Evolutionary conservation across 495 filamentous ascomycete species (phyloP), one percentile per base, ranked within the genome.

Genomic region (Haplographium delicatum): DNA sequence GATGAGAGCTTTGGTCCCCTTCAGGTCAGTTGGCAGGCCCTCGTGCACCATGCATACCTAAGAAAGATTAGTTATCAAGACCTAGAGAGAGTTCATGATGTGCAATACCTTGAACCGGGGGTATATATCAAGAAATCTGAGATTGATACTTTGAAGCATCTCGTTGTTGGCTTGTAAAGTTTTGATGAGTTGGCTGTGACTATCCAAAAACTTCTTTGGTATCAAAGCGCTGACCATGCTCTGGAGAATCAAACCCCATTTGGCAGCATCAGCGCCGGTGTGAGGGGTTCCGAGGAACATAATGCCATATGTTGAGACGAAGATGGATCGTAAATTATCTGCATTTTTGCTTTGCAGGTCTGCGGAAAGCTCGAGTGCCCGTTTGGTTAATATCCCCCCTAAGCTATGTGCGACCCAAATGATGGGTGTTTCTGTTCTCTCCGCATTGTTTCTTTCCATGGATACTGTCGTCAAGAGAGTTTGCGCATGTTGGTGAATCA

Each of bases 271-370:
- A 2, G 87, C 80, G 0, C 89, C 89, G 38, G 78, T 83, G 60
- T 95, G 89, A 7, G 89, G 89, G n/a, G 89, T 94, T 16, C 89
- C 89, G 25, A 95, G 73, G 60, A 95, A 95, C 19, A 95, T 73
- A 24, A 94, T 82, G 16, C 85, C 88, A 50, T 85, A 95, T 0
- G 88, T 91, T 2, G 86, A 89, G 7, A 91, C 83, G 55, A 80
- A 89, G 20, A 95, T 81, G 4, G 86, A 88, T 22, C 89, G 80
- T 4, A 86, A 72, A 54, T 89, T 81, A 58, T 86, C 78, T 15
- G 82, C 83, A 56, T 85, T 79, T 46, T 81, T 79, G 28, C 75
- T 79, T 6, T 73, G 76, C 16, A 62, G 35, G 54, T 44, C 34
- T 25, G 30, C 22, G 13, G 48, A 50, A 8, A 56, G 42, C 26